Evolutionary conservation across 495 filamentous ascomycete species (phyloP).

Genomic region (Paragyromitra xinjiangensis): DNA sequence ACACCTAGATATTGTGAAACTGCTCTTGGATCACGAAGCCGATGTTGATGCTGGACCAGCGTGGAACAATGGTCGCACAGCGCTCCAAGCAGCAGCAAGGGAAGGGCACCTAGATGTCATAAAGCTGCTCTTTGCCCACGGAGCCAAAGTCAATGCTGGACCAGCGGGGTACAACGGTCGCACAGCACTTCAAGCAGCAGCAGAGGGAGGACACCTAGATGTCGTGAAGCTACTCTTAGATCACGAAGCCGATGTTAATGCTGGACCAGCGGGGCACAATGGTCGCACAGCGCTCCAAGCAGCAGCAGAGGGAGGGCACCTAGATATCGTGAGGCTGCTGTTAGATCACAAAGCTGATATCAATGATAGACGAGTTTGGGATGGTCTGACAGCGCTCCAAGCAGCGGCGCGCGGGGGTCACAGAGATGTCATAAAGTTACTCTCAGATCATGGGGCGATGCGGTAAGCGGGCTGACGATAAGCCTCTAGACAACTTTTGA

Average conservation of each 20-base stretch:
- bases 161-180: not conserved
- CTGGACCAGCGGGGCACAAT: no score
- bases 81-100: not conserved
- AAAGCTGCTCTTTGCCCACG: not conserved
- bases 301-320: not conserved
- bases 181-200: not conserved
- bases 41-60: not conserved
- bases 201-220: not conserved
- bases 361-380: no score
- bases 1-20: not conserved
- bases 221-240: not conserved
- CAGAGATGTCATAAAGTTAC: not conserved
- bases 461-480: no score
- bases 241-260: not conserved
- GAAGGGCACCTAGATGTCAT: not conserved
- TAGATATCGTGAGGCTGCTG: not conserved
- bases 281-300: no score
- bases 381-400: no score
- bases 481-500: no score
- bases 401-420: no score
- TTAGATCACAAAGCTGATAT: not conserved
- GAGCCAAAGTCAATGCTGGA: not conserved
- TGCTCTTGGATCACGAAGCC: not conserved
- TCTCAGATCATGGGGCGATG: no score
- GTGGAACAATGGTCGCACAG: not conserved